phyloP scores from a whole-genome alignment of 495 filamentous ascomycete genomes.

The Xylaria castorea region DNA sequence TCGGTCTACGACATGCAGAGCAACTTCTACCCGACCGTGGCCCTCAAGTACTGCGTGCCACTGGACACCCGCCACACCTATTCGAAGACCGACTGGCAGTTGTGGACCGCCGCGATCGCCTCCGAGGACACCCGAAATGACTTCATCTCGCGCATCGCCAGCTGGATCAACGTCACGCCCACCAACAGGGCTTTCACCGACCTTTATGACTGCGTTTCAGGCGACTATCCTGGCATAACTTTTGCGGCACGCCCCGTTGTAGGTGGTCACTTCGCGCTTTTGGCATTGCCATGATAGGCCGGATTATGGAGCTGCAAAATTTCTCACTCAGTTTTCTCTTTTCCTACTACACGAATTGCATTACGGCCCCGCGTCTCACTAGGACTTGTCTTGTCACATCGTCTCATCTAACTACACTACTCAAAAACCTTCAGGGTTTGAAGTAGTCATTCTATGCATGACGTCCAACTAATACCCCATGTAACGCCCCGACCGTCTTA shows the following conservation, averaged over 20 bases:
- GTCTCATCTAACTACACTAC: background rate
- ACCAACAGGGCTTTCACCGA: conserved; percentile 79
- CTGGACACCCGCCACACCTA: conserved; percentile 85
- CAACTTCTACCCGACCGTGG: conserved; percentile 78
- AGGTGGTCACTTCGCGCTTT: conserved; percentile 81
- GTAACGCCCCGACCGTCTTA: background rate
- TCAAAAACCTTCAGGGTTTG: background rate
- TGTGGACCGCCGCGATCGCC: conserved; percentile 80
- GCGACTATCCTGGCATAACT: conserved; percentile 62
- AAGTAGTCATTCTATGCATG: background rate
- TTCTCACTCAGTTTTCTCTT: background rate
- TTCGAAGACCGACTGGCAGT: conserved; percentile 89
- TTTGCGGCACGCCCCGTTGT: conserved; percentile 84
- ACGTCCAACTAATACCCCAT: background rate
- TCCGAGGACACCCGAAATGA: conserved; percentile 61
- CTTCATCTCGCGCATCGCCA: conserved; percentile 73
- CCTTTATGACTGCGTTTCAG: conserved; percentile 73
- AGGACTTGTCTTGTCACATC: background rate
- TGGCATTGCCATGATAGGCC: conserved; percentile 60
- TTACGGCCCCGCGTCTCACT: background rate
- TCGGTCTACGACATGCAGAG: conserved; percentile 81
- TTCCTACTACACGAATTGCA: background rate
- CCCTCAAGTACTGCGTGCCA: conserved; percentile 76
- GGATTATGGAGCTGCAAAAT: background rate
- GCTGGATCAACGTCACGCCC: conserved; percentile 77